Conservation (phyloP, 2,329 filamentous ascomycete genomes). For the Monosporascus cannonballus region DNA sequence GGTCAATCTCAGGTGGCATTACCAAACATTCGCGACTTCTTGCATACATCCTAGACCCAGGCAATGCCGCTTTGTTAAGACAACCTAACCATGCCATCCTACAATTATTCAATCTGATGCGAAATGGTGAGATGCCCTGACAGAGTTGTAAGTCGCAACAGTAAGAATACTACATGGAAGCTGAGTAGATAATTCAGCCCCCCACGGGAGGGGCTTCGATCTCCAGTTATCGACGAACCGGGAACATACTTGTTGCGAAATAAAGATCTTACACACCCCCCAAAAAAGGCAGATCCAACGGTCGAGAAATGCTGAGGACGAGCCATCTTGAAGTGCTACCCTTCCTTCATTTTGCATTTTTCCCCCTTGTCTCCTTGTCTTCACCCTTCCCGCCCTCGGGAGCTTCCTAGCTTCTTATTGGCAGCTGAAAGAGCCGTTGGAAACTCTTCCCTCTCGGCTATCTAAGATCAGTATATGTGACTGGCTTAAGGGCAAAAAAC, state of each 20-base stretch:
- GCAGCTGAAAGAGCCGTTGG: conserved; percentile 3
- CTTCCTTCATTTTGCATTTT: background rate
- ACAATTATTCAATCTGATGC: background rate
- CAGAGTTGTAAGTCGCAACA: background rate
- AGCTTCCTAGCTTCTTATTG: conserved; percentile 11
- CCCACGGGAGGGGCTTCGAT: background rate
- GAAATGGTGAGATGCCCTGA: background rate
- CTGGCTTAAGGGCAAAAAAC: background rate
- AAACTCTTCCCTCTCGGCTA: conserved; percentile 7
- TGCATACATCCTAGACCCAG: background rate
- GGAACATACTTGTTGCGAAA: background rate
- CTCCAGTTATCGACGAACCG: background rate
- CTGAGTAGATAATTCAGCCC: background rate
- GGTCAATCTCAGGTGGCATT: background rate
- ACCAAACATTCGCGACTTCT: background rate
- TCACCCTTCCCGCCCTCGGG: conserved; percentile 6
- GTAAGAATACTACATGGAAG: background rate
- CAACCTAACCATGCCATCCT: background rate
- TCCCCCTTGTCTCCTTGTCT: background rate
- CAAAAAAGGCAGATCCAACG: background rate
- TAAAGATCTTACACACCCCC: background rate
- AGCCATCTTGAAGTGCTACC: background rate
- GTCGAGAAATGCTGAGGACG: background rate
- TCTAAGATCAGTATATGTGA: background rate
- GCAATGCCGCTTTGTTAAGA: background rate